Percentiles rank a stretch among this genome's conserved stretches.
phyloP scores from a whole-genome alignment of 129 eudicot genomes.

The Saposhnikovia divaricata region DNA sequence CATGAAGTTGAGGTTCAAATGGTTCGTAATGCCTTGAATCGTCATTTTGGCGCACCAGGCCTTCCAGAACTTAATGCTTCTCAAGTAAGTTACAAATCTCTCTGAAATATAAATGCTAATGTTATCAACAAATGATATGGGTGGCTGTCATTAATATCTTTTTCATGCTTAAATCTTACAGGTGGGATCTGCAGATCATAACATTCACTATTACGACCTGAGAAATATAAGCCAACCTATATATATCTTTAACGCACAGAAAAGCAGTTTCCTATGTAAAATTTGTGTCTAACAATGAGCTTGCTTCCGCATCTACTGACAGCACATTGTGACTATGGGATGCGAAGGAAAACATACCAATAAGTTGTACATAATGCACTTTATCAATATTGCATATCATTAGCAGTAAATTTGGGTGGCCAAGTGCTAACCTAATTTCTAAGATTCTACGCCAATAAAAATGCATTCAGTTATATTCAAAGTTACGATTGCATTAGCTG shows the following conservation, averaged over 20 bases:
- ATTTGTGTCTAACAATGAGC: conserved; percentile 74
- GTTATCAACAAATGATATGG: not conserved
- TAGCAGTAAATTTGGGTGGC: no score
- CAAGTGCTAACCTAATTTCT: no score
- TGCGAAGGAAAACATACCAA: conserved; percentile 68
- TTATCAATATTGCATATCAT: no score
- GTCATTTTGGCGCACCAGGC: no score
- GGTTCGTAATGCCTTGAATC: no score
- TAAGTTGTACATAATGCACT: conserved; percentile 24
- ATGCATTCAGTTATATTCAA: not conserved
- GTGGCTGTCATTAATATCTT: conserved; percentile 1
- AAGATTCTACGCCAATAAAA: not conserved
- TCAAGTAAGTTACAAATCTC: not conserved
- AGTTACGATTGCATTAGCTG: not conserved
- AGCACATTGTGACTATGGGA: conserved; percentile 96
- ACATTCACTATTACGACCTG: conserved; percentile 85
- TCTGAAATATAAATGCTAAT: not conserved
- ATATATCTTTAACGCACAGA: conserved; percentile 67
- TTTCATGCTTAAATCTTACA: conserved; percentile 21
- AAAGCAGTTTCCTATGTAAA: conserved; percentile 95
- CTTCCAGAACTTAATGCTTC: no score
- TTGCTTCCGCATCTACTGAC: conserved; percentile 98
- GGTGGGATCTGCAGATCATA: conserved; percentile 98
- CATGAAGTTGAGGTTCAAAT: no score
- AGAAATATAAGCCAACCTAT: conserved; percentile 80